Evolutionary conservation across 495 filamentous ascomycete genomes (phyloP).

Genomic region (Collariella sp.): DNA sequence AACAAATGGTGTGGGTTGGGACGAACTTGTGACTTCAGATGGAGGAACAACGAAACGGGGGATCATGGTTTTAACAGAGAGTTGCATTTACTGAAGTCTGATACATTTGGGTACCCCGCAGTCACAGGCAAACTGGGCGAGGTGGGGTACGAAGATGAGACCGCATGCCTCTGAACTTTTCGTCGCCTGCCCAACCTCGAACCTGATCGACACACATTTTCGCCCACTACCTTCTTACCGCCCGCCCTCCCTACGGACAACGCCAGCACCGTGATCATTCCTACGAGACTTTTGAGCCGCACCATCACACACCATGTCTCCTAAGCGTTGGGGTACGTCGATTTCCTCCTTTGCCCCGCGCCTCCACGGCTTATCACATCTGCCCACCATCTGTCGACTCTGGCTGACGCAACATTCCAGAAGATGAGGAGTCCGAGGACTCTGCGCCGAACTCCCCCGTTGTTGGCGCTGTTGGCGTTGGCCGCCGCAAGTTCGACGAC

Average conservation of each 20-base stretch:
- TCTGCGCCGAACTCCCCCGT: slow-evolving; percentile 53
- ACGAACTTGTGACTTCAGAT: no score
- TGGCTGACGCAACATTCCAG: not conserved
- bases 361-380: slow-evolving; percentile 4
- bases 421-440: slow-evolving; percentile 61
- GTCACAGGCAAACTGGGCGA: not conserved
- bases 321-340: slow-evolving; percentile 31
- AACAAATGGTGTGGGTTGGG: no score
- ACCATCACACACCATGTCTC: slow-evolving; percentile 17
- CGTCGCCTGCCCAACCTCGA: slow-evolving; percentile 4
- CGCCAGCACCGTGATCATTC: not conserved
- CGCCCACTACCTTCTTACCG: not conserved
- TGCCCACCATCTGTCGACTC: not conserved
- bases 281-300: no score
- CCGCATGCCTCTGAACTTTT: not conserved
- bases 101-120: not conserved
- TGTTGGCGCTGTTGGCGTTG: slow-evolving; percentile 45
- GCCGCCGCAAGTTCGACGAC: slow-evolving; percentile 71
- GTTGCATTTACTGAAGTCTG: not conserved
- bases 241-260: not conserved
- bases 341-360: slow-evolving; percentile 15
- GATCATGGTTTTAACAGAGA: no score
- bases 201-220: slow-evolving; percentile 1
- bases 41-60: no score
- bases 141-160: not conserved